Conservation (phyloP, 2,329 filamentous ascomycete species). For the Bipolaris oryzae region DNA sequence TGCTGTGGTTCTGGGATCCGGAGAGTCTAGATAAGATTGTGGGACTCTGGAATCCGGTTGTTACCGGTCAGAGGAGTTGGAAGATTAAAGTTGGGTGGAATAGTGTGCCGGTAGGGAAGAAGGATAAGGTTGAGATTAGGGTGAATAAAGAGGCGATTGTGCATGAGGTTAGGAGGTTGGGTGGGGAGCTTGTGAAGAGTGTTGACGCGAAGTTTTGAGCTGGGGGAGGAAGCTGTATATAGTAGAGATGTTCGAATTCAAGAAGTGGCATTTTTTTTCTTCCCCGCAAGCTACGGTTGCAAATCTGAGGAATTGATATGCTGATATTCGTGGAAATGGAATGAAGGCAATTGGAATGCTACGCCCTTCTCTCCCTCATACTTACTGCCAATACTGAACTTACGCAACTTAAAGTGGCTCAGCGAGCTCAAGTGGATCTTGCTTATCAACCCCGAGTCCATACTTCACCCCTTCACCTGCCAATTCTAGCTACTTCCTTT, state of each 20-base stretch:
- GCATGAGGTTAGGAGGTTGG: slow-evolving; percentile 71
- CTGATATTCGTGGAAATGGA: neutral
- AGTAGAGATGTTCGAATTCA: neutral
- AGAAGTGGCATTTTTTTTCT: neutral
- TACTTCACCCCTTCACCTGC: no score
- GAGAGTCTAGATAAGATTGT: slow-evolving; percentile 63
- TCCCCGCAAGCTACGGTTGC: neutral
- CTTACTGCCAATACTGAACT: no score
- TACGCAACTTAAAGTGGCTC: no score
- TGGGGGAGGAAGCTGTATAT: neutral
- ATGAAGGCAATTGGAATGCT: no score
- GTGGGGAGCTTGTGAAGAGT: slow-evolving; percentile 62
- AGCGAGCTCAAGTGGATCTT: no score
- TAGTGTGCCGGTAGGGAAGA: slow-evolving; percentile 59
- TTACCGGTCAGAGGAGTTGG: slow-evolving; percentile 62
- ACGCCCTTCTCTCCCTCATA: no score
- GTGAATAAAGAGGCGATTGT: slow-evolving; percentile 72
- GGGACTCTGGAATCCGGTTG: slow-evolving; percentile 69
- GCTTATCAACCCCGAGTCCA: no score
- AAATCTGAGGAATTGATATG: neutral
- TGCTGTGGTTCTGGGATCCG: slow-evolving; percentile 80
- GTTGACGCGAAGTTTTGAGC: slow-evolving; percentile 31
- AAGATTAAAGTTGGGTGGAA: slow-evolving; percentile 74
- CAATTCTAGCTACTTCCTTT: no score
- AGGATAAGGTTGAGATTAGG: slow-evolving; percentile 55